Percentiles rank a stretch among this genome's conserved stretches.
These are phyloP conservation scores for Thermomyces lanuginosus DNA, from an alignment of 2,329 filamentous ascomycete species.

Conservation along the genomic window DNA sequence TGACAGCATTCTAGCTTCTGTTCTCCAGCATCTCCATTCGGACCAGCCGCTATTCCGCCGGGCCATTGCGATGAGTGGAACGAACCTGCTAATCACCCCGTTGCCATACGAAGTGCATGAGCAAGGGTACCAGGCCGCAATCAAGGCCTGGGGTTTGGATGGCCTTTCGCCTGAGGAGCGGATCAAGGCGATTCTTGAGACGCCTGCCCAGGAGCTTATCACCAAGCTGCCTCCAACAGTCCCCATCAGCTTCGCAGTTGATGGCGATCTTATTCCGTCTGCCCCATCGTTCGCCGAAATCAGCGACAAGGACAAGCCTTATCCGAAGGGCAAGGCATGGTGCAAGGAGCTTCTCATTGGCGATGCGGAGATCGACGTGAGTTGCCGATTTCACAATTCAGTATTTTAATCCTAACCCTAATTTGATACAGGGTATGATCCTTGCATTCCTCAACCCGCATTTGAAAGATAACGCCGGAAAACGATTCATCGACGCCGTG, in stretches of 20 bases:
- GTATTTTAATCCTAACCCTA: conserved; percentile 4
- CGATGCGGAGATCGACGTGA: conserved; percentile 32
- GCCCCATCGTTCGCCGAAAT: conserved; percentile 11
- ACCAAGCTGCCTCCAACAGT: conserved; percentile 22
- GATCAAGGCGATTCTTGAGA: conserved; percentile 24
- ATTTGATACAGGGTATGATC: conserved; percentile 13
- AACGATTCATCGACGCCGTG: conserved; percentile 11
- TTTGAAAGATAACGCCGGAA: conserved; percentile 10
- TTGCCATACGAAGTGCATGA: conserved; percentile 26
- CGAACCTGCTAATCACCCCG: conserved; percentile 27
- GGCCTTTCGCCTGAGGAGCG: conserved; percentile 23
- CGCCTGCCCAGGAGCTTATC: conserved; percentile 28
- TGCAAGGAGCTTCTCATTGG: conserved; percentile 33
- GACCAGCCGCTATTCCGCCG: conserved; percentile 26
- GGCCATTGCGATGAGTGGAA: conserved; percentile 29
- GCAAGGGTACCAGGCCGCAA: conserved; percentile 24
- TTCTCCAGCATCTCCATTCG: conserved; percentile 20
- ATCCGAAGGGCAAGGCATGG: conserved; percentile 30
- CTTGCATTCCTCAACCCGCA: conserved; percentile 15
- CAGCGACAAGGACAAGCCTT: conserved; percentile 10
- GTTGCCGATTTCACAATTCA: conserved; percentile 6
- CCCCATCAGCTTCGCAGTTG: conserved; percentile 23
- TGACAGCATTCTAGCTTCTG: conserved; percentile 12
- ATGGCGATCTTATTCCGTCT: conserved; percentile 26
- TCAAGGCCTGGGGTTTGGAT: conserved; percentile 25